Conservation (phyloP, 805 yeast species). For the Metahyphopichia silvanorum region DNA sequence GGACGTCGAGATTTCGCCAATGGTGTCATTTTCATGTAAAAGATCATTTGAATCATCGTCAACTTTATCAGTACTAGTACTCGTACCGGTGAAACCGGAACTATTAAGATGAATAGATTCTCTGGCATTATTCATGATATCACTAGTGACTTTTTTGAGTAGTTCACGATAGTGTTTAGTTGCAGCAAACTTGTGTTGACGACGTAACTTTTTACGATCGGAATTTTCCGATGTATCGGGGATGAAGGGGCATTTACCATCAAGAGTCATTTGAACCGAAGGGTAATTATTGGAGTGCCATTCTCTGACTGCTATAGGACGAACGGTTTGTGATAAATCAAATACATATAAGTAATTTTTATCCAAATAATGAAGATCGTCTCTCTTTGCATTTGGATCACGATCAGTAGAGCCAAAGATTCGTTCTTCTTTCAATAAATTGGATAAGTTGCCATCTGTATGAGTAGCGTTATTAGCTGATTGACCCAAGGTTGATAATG, state of each 20-base stretch:
- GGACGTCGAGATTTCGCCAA: constrained; percentile 11
- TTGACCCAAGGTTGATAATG: neutral
- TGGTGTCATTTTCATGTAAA: constrained; percentile 20
- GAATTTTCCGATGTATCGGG: constrained; percentile 48
- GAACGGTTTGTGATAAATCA: constrained; percentile 71
- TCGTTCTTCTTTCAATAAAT: constrained; percentile 79
- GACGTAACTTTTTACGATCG: constrained; percentile 37
- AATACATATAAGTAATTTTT: constrained; percentile 70
- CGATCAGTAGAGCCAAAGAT: constrained; percentile 84
- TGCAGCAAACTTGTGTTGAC: constrained; percentile 39
- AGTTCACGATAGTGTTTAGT: constrained; percentile 39
- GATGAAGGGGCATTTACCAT: constrained; percentile 84
- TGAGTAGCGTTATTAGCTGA: constrained; percentile 1
- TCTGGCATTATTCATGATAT: constrained; percentile 25
- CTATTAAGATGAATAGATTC: constrained; percentile 13
- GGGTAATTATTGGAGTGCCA: constrained; percentile 62
- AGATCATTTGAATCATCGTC: constrained; percentile 8
- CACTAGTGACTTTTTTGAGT: constrained; percentile 31
- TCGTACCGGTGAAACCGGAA: constrained; percentile 17
- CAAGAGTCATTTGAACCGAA: constrained; percentile 54
- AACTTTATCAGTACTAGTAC: constrained; percentile 25
- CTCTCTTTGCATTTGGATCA: constrained; percentile 81
- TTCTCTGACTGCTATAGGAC: constrained; percentile 82
- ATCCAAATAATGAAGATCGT: constrained; percentile 79
- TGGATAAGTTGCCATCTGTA: constrained; percentile 22